Base-by-base conservation (phyloP, 495 filamentous ascomycete genomes). In the Pyrenula aspistea region DNA sequence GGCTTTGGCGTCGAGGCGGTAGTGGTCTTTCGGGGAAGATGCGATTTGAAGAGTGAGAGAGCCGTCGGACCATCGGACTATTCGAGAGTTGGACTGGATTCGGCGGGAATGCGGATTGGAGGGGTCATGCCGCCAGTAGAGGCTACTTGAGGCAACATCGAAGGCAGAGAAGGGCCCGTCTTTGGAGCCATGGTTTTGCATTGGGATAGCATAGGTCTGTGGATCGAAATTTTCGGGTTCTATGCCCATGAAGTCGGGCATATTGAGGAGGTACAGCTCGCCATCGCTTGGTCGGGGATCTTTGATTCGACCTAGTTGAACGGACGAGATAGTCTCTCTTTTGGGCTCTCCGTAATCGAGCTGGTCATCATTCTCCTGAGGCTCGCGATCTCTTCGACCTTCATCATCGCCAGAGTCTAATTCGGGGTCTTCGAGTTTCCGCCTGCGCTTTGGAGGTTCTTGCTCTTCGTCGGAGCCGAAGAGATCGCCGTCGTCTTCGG, bases 41-140 rank as follows among this genome's bases (percentile, higher is more conserved):
- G 83, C 86, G 31, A 89, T 71, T 63, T 89, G 86, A 10, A 96
- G 74, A 15, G 91, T 95, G 24, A 90, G 68, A 3, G 87, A 90
- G 42, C 89, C 89, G 63, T 95, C 89, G 57, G 86, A 87, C 89
- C 89, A 95, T 58, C 78, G 81, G 56, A 89, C 80, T 24, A 92
- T 73, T 51, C 85, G 81, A 3, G 88, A 79, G 66, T 93, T 93
- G 36, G 87, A 91, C 62, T 87, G 80, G 11, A 89, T 71, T 36
- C 78, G 67, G 31, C 8, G 15, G 31, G 31, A 42, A 12, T 67
- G 61, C 4, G 77, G 75, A 56, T 86, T 71, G 11, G 73, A 75
- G n/a, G 84, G 84, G 49, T 84, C 80, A 59, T 79, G 77, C 54
- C 86, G 79, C 83, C 85, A 86, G 62, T 84, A 85, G 22, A 88